Evolutionary conservation across 129 eudicot species (phyloP), one percentile per base, ranked within the genome.

Genomic region (Pseudognaphalium luteoalbum): DNA sequence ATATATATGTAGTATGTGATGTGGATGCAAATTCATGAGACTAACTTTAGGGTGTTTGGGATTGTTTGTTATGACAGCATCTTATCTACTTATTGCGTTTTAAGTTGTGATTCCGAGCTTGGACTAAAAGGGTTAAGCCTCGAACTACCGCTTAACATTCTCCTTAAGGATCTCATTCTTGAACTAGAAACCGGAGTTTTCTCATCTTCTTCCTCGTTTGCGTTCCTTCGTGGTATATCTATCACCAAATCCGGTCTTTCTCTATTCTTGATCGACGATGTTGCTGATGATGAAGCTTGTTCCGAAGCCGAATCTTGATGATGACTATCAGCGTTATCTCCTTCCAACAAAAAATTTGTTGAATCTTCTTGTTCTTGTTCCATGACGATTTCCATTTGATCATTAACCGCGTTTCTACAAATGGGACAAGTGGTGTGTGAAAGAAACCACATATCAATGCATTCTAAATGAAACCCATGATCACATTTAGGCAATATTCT

Each of bases 381-480:
- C 0, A 59, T 4, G 5, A 28, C 2, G 3, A 41, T 44, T 17
- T 74, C 69, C 2, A 42, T 14, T 61, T 61, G 78, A 74, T 61
- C 70, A 74, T 78, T 34, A 64, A 90, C 65, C 0, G 81, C 76
- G 30, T 74, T 75, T 80, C 90, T 37, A 62, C 92, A 89, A 35
- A 71, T 72, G 76, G 60, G 86, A 85, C 44, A 81, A 41, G 76
- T 81, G 28, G 84, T 76, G 62, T 84, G 81, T 22, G 61, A 74
- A 16, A 41, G 60, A 42, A 61, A 61, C 78, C 70, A 61, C 70
- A 28, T 41, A 74, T 74, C 78, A 71, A 85, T 78, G 51, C 89
- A 85, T 25, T 82, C 77, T 3, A 75, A 22, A 37, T 85, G 86
- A 72, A 85, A 85, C 70, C 78, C 82, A 61, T 85, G 85, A 22